These are phyloP conservation scores for Sclerotinia borealis DNA, from an alignment of 2,329 filamentous ascomycete genomes.

Conservation along the genomic window DNA sequence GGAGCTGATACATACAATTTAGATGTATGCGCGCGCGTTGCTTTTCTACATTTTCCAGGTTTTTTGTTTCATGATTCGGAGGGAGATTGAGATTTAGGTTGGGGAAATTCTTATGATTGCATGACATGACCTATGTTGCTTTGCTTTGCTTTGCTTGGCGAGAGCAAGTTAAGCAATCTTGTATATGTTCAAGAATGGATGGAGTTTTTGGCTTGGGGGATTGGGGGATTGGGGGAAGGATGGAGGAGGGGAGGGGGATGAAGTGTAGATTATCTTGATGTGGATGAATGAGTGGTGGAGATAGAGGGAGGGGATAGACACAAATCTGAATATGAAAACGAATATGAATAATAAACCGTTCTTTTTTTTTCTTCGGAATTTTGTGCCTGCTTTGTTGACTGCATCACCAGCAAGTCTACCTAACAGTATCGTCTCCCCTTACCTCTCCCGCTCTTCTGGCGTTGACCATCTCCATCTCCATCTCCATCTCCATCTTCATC, in stretches of 20 bases:
- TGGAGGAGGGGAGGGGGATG: too few species aligned
- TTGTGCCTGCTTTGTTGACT: too few species aligned
- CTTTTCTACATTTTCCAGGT: neutral
- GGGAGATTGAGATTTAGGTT: neutral
- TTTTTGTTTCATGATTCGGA: neutral
- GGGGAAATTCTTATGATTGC: neutral
- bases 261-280: neutral
- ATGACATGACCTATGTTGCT: neutral
- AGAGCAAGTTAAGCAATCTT: neutral
- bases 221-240: neutral
- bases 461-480: too few species aligned
- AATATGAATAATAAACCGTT: neutral
- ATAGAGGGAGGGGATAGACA: too few species aligned
- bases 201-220: too few species aligned
- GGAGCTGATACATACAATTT: neutral
- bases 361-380: too few species aligned
- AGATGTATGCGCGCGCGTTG: neutral
- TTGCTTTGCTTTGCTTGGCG: neutral
- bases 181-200: neutral
- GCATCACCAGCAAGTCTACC: too few species aligned
- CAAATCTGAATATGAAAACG: neutral
- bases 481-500: too few species aligned
- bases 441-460: too few species aligned
- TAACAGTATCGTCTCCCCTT: too few species aligned
- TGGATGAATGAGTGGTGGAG: neutral